Evolutionary conservation across 148 eudicot genomes (phyloP).

Genomic region (Rheum nobile): DNA sequence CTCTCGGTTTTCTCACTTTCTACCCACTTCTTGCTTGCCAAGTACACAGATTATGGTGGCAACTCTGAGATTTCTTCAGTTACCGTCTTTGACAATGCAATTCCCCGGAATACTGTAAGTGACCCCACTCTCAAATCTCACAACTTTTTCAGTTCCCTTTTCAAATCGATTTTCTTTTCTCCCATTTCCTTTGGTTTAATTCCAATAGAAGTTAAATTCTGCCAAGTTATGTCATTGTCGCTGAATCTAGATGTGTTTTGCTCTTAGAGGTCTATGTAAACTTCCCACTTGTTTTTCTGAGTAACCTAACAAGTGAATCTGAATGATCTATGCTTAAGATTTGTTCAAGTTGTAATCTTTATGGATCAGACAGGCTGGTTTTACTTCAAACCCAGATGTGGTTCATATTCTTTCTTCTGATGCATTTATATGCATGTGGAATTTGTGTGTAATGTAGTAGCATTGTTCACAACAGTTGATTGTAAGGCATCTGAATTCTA

Average conservation of each 20-base stretch:
- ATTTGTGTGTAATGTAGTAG: background rate
- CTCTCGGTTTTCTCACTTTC: conserved; percentile 14
- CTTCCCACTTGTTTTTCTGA: background rate
- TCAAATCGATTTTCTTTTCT: background rate
- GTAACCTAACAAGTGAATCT: background rate
- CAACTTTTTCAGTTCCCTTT: background rate
- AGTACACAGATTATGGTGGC: conserved; percentile 15
- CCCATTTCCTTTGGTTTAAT: background rate
- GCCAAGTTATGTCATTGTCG: background rate
- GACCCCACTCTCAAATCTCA: background rate
- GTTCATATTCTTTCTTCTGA: background rate
- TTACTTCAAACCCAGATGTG: background rate
- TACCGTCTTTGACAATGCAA: conserved; percentile 11
- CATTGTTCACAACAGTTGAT: background rate
- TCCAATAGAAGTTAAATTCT: background rate
- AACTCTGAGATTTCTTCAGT: conserved; percentile 2
- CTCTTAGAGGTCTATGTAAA: background rate
- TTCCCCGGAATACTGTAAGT: conserved; percentile 10
- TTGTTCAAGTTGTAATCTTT: background rate
- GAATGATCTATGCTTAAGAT: background rate
- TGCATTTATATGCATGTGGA: background rate
- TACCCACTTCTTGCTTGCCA: conserved; percentile 12
- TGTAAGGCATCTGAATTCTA: background rate
- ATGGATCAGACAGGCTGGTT: background rate
- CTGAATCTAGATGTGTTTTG: background rate